These are phyloP conservation scores for Cryphonectria nitschkei DNA, from an alignment of 2,329 filamentous ascomycete species.

Conservation along the genomic window DNA sequence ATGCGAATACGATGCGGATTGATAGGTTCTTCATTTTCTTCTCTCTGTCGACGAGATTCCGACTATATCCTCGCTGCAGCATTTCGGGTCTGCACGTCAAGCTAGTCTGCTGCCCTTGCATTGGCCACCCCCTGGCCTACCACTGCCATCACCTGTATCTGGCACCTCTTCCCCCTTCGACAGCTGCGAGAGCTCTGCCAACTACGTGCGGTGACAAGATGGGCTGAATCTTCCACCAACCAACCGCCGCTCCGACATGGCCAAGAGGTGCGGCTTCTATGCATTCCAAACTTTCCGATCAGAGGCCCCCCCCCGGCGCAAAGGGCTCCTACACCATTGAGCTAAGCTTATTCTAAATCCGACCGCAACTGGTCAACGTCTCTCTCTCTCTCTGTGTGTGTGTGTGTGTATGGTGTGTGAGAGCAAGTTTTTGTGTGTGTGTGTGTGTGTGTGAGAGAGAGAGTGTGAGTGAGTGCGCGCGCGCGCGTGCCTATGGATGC, in stretches of 20 bases:
- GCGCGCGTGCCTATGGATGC: not conserved
- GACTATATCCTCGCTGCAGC: not conserved
- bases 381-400: not conserved
- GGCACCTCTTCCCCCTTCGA: not conserved
- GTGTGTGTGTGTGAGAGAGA: not conserved
- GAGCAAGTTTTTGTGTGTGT: not conserved
- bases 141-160: too few relatives aligned
- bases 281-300: constrained; percentile 14
- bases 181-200: not conserved
- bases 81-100: constrained; percentile 1
- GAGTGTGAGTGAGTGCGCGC: too few relatives aligned
- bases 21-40: not conserved
- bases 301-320: not conserved
- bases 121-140: too few relatives aligned
- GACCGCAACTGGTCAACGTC: not conserved
- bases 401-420: not conserved
- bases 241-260: not conserved
- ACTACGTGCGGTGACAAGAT: not conserved
- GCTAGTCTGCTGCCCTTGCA: not conserved
- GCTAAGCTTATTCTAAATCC: not conserved
- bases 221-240: constrained; percentile 14
- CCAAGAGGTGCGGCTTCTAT: constrained; percentile 3
- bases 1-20: not conserved
- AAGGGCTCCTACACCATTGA: not conserved
- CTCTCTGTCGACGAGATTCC: not conserved